Evolutionary conservation across 2,329 filamentous ascomycete genomes (phyloP), one percentile per base, ranked within the genome.

Genomic region (Didymella lethalis): DNA sequence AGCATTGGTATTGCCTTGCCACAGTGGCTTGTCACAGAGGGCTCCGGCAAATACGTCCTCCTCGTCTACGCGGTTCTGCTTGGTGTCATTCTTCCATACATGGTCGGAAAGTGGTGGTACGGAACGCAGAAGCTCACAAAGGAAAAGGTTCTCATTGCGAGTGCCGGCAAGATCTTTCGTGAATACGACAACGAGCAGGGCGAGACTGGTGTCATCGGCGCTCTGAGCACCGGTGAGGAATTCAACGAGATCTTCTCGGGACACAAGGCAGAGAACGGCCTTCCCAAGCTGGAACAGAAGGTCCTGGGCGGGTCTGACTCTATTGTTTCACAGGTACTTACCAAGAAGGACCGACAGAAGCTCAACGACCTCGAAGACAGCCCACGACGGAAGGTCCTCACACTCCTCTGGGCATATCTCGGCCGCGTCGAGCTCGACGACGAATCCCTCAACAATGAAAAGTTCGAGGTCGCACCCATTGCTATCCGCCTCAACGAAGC

Each of bases 81-180:
- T 50, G 95, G 94, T 54, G 91, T 98, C 62, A 82, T 97, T 60
- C 83, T 99, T 51, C 95, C 95, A 2, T 99, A 96, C 77, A 83
- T 95, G 47, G 94, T 99, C 55, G 95, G 95, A 47, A 93, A 90
- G 59, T 99, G 95, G 95, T 99, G 95, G 95, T 99, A 99, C 75
- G 95, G 96, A 61, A 96, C 92, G 32, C 94, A 97, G 78, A 87
- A 89, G 70, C 87, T 91, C 78, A 98, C 95, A 36, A 96, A 94
- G 80, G 96, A 99, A 78, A 92, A 92, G 68, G 90, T 98, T 26
- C 84, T 97, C 54, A 90, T 97, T 75, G 92, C 95, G 75, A 97
- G 91, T 78, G 93, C 96, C 68, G 96, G 96, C 77, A 93, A 92
- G 66, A 86, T 99, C 58, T 98, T 99, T 85, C 90, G 89, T 69